Percentiles rank a stretch among this genome's conserved stretches.
phyloP scores from a whole-genome alignment of 176 grass and related monocot genomes.

The Rhipidocladum racemiflorum region DNA sequence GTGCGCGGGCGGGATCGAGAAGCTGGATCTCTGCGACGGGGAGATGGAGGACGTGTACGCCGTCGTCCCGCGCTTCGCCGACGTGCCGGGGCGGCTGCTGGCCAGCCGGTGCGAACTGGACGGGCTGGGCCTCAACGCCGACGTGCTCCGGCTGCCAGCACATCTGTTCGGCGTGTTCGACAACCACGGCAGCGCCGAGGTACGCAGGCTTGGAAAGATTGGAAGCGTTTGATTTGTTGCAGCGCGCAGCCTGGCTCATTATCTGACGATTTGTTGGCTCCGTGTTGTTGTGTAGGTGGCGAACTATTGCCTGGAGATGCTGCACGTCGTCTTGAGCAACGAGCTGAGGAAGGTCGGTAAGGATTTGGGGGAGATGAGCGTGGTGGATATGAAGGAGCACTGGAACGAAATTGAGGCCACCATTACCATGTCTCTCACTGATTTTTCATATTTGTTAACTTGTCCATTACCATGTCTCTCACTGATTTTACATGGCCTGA shows the following conservation, averaged over 20 bases:
- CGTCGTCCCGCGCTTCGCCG: constrained; percentile 49
- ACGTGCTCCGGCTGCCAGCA: constrained; percentile 45
- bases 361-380: no score
- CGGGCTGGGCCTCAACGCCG: constrained; percentile 45
- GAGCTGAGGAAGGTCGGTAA: no score
- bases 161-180: constrained; percentile 75
- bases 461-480: background rate
- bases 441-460: background rate
- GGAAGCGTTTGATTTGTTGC: background rate
- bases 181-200: constrained; percentile 69
- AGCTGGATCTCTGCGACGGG: constrained; percentile 52
- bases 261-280: background rate
- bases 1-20: constrained; percentile 39
- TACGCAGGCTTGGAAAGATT: background rate
- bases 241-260: background rate
- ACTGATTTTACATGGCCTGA: background rate
- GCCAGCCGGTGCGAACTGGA: constrained; percentile 48
- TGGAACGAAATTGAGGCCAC: no score
- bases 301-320: no score
- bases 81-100: constrained; percentile 66
- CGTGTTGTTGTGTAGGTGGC: no score
- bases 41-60: constrained; percentile 81
- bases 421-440: no score
- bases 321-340: no score
- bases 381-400: no score